Percentiles rank a stretch among this genome's conserved stretches.
These are phyloP conservation scores for Dictyophora rubrovolvata DNA, from an alignment of 768 basidiomycete genomes.

Conservation along the genomic window DNA sequence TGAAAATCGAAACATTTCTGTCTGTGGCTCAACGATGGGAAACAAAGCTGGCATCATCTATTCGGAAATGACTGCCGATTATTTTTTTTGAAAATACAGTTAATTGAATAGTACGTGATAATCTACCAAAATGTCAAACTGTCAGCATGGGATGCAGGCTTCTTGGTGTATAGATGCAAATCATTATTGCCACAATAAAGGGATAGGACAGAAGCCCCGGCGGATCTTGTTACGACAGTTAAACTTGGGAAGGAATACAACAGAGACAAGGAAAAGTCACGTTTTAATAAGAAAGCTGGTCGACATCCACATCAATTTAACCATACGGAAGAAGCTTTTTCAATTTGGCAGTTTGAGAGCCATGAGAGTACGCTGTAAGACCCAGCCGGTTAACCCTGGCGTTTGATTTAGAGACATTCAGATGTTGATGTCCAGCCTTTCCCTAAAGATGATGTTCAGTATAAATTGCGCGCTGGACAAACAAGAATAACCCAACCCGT, in stretches of 20 bases:
- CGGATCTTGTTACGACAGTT: neutral
- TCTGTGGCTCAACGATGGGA: neutral
- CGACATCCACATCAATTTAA: conserved; percentile 16
- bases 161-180: neutral
- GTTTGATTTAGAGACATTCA: conserved; percentile 59
- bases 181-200: neutral
- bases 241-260: neutral
- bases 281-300: neutral
- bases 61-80: neutral
- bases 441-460: conserved; percentile 31
- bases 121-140: neutral
- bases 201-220: neutral
- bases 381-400: conserved; percentile 56
- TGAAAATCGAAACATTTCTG: neutral
- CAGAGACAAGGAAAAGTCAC: neutral
- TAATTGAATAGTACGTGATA: neutral
- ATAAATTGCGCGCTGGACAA: neutral
- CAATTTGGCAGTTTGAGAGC: conserved; percentile 53
- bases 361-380: conserved; percentile 54
- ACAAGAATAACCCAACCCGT: conserved; percentile 38
- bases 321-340: conserved; percentile 71
- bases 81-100: neutral
- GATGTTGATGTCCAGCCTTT: conserved; percentile 61
- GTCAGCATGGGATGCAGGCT: neutral
- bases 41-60: neutral